phyloP scores from a whole-genome alignment of 352 stramenopile genomes.

The Phytophthora uliginosa region DNA sequence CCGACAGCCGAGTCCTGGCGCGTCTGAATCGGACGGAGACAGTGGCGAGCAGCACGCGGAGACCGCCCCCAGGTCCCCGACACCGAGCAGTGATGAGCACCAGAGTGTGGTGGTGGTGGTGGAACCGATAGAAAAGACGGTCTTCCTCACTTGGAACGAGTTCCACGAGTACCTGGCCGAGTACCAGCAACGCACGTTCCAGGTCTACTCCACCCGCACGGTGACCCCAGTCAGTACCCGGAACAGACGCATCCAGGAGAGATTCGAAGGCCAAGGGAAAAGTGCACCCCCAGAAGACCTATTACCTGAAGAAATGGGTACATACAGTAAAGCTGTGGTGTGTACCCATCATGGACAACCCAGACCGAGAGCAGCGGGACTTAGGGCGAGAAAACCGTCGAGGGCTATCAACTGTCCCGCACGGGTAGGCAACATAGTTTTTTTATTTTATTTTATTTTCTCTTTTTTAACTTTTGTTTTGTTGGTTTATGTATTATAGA shows the following conservation, averaged over 20 bases:
- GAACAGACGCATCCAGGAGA: constrained; percentile 37
- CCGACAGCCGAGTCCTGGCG: background rate
- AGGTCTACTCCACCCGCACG: constrained; percentile 40
- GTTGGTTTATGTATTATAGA: constrained; percentile 15
- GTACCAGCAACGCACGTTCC: constrained; percentile 43
- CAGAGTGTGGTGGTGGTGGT: constrained; percentile 22
- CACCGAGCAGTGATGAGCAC: constrained; percentile 14
- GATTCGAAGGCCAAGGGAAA: constrained; percentile 15
- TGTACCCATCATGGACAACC: constrained; percentile 36
- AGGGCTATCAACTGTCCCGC: constrained; percentile 40
- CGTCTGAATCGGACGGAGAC: constrained; percentile 12
- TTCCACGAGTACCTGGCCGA: constrained; percentile 40
- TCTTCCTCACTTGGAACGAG: constrained; percentile 37
- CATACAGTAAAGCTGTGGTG: constrained; percentile 39
- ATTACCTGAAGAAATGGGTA: constrained; percentile 31
- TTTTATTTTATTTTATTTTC: background rate
- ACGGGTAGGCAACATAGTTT: constrained; percentile 16
- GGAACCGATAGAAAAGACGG: constrained; percentile 24
- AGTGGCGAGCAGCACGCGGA: background rate
- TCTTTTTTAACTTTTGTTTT: background rate
- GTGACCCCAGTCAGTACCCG: constrained; percentile 28
- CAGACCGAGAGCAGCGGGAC: constrained; percentile 22
- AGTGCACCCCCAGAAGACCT: constrained; percentile 21
- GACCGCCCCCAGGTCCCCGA: background rate
- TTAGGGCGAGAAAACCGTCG: constrained; percentile 15